phyloP scores from a whole-genome alignment of 306 rosid genomes.

The Abrus precatorius region DNA sequence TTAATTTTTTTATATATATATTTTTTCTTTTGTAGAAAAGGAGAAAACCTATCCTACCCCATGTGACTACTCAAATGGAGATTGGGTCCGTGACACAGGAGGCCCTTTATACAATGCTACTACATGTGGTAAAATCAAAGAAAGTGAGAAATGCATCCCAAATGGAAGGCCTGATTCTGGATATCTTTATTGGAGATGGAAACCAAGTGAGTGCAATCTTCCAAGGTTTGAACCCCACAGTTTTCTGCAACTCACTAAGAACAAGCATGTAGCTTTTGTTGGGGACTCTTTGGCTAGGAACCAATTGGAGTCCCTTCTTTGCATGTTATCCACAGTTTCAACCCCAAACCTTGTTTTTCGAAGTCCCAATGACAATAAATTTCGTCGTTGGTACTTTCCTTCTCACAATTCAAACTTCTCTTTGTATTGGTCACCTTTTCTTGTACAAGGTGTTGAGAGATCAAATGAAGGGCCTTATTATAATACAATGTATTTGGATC shows the following conservation, averaged over 20 bases:
- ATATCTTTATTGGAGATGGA: slow-evolving; percentile 77
- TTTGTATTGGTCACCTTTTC: slow-evolving; percentile 83
- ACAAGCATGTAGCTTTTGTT: slow-evolving; percentile 76
- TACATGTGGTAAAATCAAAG: slow-evolving; percentile 69
- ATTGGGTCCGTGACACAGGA: slow-evolving; percentile 61
- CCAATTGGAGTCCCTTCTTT: slow-evolving; percentile 84
- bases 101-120: slow-evolving; percentile 76
- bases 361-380: slow-evolving; percentile 62
- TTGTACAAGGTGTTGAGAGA: slow-evolving; percentile 74
- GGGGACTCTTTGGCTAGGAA: slow-evolving; percentile 89
- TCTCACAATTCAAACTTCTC: slow-evolving; percentile 67
- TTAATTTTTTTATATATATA: background rate
- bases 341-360: slow-evolving; percentile 59
- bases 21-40: slow-evolving; percentile 50
- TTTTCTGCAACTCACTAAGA: slow-evolving; percentile 55
- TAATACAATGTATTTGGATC: slow-evolving; percentile 68
- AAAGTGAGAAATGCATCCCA: slow-evolving; percentile 68
- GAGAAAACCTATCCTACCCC: slow-evolving; percentile 16
- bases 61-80: slow-evolving; percentile 73
- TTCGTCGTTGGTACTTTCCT: slow-evolving; percentile 71
- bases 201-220: slow-evolving; percentile 64
- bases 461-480: slow-evolving; percentile 52
- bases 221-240: slow-evolving; percentile 74
- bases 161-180: slow-evolving; percentile 71
- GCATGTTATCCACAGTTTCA: slow-evolving; percentile 67